A percentile compares a stretch with the other conserved stretches of the same genome.
Evolutionary conservation across 2,329 filamentous ascomycete species (phyloP).

Genomic region (Calonectria naviculata): DNA sequence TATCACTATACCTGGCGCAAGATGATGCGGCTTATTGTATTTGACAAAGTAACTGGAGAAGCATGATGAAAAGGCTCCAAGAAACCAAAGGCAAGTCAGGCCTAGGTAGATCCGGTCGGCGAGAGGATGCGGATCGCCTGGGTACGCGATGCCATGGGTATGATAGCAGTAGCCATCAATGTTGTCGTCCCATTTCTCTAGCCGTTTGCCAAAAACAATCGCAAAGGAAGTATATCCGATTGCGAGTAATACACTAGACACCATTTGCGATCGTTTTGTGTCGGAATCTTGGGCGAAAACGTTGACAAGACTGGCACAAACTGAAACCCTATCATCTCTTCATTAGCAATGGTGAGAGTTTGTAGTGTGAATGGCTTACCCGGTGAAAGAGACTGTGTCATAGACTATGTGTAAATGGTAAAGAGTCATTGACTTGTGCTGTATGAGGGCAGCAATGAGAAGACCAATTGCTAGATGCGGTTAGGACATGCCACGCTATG

Average conservation of each 20-base stretch:
- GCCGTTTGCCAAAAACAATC: background rate
- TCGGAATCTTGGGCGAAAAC: background rate
- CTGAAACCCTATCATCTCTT: background rate
- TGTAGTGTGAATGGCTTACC: background rate
- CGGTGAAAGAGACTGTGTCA: background rate
- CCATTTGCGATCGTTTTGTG: background rate
- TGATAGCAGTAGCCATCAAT: background rate
- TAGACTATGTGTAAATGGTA: background rate
- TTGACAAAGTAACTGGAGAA: background rate
- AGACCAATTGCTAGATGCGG: background rate
- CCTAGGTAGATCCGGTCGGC: background rate
- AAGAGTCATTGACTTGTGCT: background rate
- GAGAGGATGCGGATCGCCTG: background rate
- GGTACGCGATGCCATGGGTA: background rate
- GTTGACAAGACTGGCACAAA: background rate
- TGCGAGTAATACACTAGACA: background rate
- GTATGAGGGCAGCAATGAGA: background rate
- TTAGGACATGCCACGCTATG: background rate
- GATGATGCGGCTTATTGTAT: background rate
- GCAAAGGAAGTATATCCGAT: background rate
- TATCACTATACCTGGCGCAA: background rate
- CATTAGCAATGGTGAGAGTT: background rate
- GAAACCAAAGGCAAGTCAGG: background rate
- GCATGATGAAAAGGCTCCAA: background rate
- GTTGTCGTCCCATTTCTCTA: background rate